These are phyloP conservation scores for Calocybe cyanea DNA, from an alignment of 768 basidiomycete genomes.

Conservation along the genomic window DNA sequence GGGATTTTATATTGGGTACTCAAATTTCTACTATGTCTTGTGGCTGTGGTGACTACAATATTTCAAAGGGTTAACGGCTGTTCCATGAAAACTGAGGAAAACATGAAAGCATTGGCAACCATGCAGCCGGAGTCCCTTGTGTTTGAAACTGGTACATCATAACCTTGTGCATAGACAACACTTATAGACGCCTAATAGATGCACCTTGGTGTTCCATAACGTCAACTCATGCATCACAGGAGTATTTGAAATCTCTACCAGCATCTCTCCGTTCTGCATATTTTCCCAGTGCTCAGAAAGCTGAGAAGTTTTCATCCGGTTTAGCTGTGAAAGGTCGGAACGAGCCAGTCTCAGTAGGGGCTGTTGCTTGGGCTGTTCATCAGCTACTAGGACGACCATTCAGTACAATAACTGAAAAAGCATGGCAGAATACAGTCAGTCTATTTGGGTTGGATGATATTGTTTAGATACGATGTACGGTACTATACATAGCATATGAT, in stretches of 20 bases:
- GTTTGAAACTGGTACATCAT: slow-evolving; percentile 66
- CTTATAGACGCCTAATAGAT: slow-evolving; percentile 33
- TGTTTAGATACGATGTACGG: background rate
- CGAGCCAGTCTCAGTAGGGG: slow-evolving; percentile 64
- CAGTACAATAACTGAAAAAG: slow-evolving; percentile 51
- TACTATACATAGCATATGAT: background rate
- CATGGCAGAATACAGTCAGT: slow-evolving; percentile 60
- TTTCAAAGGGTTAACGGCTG: slow-evolving; percentile 64
- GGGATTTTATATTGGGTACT: slow-evolving; percentile 65
- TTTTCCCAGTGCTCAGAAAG: slow-evolving; percentile 47
- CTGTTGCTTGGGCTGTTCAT: slow-evolving; percentile 70
- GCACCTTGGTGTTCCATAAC: slow-evolving; percentile 75
- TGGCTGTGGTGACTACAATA: background rate
- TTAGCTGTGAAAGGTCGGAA: slow-evolving; percentile 74
- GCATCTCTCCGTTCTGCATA: slow-evolving; percentile 41
- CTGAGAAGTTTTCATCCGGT: slow-evolving; percentile 55
- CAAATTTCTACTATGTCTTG: background rate
- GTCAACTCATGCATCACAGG: slow-evolving; percentile 58
- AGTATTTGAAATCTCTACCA: slow-evolving; percentile 45
- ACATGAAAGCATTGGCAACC: slow-evolving; percentile 48
- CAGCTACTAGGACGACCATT: slow-evolving; percentile 42
- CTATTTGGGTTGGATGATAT: slow-evolving; percentile 51
- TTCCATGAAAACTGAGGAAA: slow-evolving; percentile 68
- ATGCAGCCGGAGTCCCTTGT: slow-evolving; percentile 61
- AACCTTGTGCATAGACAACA: background rate